phyloP scores from a whole-genome alignment of 768 basidiomycete genomes.

The Lentinula guzmanii region DNA sequence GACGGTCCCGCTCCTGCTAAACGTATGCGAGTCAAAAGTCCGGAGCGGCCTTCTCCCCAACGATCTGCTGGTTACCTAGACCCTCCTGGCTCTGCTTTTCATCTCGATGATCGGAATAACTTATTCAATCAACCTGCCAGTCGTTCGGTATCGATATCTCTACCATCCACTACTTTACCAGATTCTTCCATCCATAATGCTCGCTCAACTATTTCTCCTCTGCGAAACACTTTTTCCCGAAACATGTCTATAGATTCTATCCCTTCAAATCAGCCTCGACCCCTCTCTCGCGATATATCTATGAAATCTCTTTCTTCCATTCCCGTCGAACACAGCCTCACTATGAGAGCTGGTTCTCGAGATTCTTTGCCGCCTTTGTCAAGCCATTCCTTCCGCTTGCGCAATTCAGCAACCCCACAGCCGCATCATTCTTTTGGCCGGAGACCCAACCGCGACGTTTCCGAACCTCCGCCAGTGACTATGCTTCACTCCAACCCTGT shows the following conservation, averaged over 20 bases:
- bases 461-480: constrained; percentile 66
- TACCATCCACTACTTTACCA: constrained; percentile 19
- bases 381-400: constrained; percentile 52
- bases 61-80: constrained; percentile 40
- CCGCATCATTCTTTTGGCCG: constrained; percentile 63
- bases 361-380: constrained; percentile 41
- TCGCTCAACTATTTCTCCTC: constrained; percentile 39
- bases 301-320: constrained; percentile 23
- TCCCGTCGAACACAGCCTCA: background rate
- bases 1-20: constrained; percentile 34
- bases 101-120: constrained; percentile 13
- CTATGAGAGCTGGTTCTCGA: constrained; percentile 16
- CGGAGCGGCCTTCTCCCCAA: constrained; percentile 22
- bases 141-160: constrained; percentile 21
- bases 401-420: constrained; percentile 67
- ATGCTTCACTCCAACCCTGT: constrained; percentile 58
- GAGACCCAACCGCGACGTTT: constrained; percentile 52
- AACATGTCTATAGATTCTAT: constrained; percentile 64
- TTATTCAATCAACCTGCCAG: constrained; percentile 12
- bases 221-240: constrained; percentile 36
- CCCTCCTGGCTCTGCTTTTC: constrained; percentile 43
- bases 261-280: constrained; percentile 36
- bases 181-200: constrained; percentile 24
- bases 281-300: constrained; percentile 34
- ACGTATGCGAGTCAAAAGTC: constrained; percentile 49